Conservation (phyloP, 805 yeast genomes). For the Suhomyces pyralidae region DNA sequence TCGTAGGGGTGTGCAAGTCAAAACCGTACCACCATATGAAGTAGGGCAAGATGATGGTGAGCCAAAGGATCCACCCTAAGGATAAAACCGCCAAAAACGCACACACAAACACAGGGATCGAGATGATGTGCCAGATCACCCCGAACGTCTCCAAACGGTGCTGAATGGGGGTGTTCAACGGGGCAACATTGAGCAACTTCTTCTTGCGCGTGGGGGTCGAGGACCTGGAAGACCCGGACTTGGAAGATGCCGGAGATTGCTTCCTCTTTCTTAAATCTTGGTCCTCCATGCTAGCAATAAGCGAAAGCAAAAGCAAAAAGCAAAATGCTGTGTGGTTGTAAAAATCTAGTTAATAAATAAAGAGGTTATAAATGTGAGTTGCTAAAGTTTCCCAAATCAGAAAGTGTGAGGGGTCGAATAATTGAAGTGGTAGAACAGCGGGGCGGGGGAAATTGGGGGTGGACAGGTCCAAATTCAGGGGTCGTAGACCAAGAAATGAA, state of each 20-base stretch:
- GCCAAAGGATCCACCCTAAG: slow-evolving; percentile 64
- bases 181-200: slow-evolving; percentile 44
- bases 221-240: background rate
- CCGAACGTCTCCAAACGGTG: slow-evolving; percentile 65
- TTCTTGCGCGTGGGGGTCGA: background rate
- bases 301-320: background rate
- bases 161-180: slow-evolving; percentile 50
- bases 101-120: slow-evolving; percentile 58
- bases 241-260: background rate
- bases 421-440: background rate
- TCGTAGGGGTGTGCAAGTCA: slow-evolving; percentile 67
- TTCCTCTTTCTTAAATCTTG: background rate
- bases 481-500: background rate
- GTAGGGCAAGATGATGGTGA: slow-evolving; percentile 59
- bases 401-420: background rate
- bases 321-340: background rate
- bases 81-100: slow-evolving; percentile 49
- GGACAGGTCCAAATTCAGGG: background rate
- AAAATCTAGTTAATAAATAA: too few relatives aligned
- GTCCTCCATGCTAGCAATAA: background rate
- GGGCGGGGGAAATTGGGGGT: background rate
- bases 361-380: background rate
- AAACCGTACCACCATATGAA: slow-evolving; percentile 49
- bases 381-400: background rate
- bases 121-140: slow-evolving; percentile 69